These are phyloP conservation scores for Drosera spatulata DNA, from an alignment of 179 eudicot genomes.

Conservation along the genomic window DNA sequence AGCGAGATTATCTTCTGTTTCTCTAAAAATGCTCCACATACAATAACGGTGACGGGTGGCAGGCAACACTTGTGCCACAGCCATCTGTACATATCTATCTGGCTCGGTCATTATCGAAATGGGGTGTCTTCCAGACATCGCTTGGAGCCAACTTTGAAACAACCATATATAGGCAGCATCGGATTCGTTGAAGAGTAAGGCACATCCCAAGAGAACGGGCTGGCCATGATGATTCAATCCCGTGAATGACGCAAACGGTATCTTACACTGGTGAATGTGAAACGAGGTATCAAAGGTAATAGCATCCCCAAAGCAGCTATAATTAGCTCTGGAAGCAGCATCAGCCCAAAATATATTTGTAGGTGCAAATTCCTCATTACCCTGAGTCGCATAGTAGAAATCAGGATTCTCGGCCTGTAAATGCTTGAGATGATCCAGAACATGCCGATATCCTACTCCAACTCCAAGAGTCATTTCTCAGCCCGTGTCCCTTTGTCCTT, in stretches of 20 bases:
- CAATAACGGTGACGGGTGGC: slow-evolving; percentile 38
- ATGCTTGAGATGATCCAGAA: slow-evolving; percentile 33
- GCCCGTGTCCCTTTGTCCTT: too few relatives aligned
- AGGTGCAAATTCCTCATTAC: slow-evolving; percentile 19
- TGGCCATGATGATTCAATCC: slow-evolving; percentile 48
- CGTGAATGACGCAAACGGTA: slow-evolving; percentile 38
- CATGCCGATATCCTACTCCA: slow-evolving; percentile 10
- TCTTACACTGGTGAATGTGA: slow-evolving; percentile 19
- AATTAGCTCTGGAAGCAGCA: slow-evolving; percentile 26
- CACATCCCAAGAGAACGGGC: slow-evolving; percentile 47
- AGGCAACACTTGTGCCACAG: slow-evolving; percentile 29
- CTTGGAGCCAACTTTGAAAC: slow-evolving; percentile 37
- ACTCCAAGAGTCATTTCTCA: too few relatives aligned
- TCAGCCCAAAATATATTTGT: slow-evolving; percentile 43
- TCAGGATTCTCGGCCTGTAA: slow-evolving; percentile 28
- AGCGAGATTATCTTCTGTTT: slow-evolving; percentile 26
- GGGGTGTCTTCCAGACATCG: slow-evolving; percentile 27
- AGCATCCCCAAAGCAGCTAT: slow-evolving; percentile 37
- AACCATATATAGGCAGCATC: slow-evolving; percentile 38
- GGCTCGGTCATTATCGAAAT: slow-evolving; percentile 42
- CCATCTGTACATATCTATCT: slow-evolving; percentile 30
- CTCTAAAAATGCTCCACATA: slow-evolving; percentile 45
- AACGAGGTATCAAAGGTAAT: slow-evolving; percentile 35
- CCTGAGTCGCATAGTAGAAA: slow-evolving; percentile 35
- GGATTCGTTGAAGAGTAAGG: slow-evolving; percentile 30